A percentile compares a stretch with the other conserved stretches of the same genome.
These are phyloP conservation scores for Uronychia setigera DNA, from an alignment of 73 alveolate genomes.

Conservation along the genomic window DNA sequence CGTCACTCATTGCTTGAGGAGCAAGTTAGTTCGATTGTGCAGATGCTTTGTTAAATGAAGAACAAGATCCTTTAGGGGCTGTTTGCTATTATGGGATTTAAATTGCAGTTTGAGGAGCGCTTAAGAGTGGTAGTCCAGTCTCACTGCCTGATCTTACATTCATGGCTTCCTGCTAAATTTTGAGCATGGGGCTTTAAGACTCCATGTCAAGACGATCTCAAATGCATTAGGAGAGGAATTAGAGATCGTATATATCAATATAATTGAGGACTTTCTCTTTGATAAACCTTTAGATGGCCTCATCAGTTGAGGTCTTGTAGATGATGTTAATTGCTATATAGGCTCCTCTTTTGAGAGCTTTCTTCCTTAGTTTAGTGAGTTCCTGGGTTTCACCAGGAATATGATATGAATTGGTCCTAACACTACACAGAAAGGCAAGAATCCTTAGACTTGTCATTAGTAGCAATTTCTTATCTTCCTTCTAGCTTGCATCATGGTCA, in stretches of 20 bases:
- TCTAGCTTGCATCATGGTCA: neutral
- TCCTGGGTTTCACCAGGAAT: slow-evolving; percentile 51
- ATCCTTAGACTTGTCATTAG: slow-evolving; percentile 13
- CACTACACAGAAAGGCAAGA: slow-evolving; percentile 28
- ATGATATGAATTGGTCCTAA: slow-evolving; percentile 32
- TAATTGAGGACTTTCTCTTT: slow-evolving; percentile 40
- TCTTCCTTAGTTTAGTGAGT: slow-evolving; percentile 26
- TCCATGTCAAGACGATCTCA: neutral
- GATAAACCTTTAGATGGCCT: slow-evolving; percentile 1
- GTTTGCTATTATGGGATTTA: neutral
- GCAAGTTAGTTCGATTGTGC: no score
- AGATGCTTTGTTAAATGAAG: no score
- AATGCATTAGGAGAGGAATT: neutral
- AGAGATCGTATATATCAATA: slow-evolving; percentile 21
- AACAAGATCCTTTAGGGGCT: no score
- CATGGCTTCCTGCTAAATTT: neutral
- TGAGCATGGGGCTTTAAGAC: neutral
- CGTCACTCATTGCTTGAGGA: no score
- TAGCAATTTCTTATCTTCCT: neutral
- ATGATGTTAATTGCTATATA: slow-evolving; percentile 10
- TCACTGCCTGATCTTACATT: neutral
- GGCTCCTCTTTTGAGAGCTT: slow-evolving; percentile 23
- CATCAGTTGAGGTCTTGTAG: neutral
- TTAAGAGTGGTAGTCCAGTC: neutral
- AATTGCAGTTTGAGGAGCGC: no score